Base-by-base conservation (phyloP, 192 early-diverging fungal species). In the Podila minutissima region DNA sequence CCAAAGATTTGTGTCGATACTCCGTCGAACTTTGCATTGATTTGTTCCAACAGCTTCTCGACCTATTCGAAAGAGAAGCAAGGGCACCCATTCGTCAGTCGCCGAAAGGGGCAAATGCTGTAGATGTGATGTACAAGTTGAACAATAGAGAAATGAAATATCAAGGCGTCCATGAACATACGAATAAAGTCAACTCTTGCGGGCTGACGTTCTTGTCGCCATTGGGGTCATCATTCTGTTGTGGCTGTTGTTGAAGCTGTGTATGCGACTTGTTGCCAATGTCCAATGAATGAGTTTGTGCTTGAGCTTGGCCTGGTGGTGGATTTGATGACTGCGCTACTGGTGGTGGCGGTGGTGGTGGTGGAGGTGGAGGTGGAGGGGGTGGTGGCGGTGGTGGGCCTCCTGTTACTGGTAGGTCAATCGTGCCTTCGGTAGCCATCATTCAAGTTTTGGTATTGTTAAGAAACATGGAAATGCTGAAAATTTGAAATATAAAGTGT, bases 251-350 rank as follows among this genome's bases (percentile, higher is more conserved):
- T 38, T 63, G 62, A 22, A 22, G 37, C 35, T 63, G 60, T 53
- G 35, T 61, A 57, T 28, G 38, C 29, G 46, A 20, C 51, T 67
- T 37, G 69, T 79, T 79, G 59, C 65, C 50, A 64, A 79, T 79
- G 64, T 79, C 75, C 10, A 79, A 69, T n/a, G 75, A 79, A 72
- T 79, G 75, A 15, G 75, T 79, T 28, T 79, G 75, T 59, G 70
- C 70, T 41, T 79, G 75, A 22, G 70, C 70, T 59, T 75, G 74
- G 15, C 61, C 66, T 28, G 58, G 61, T 32, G 71, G 24, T 2
- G 69, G 69, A 20, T 59, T 68, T 48, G 75, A 64, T 15, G 58
- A 50, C 49, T 72, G 33, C 3, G 75, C 64, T 15, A 69, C 69
- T 33, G 75, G 59, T 29, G 57, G 59, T 7, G 75, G 66, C 31